A percentile compares a stretch with the other conserved stretches of the same genome.
These are phyloP conservation scores for Fusarium sambucinum DNA, from an alignment of 2,329 filamentous ascomycete genomes.

Conservation along the genomic window DNA sequence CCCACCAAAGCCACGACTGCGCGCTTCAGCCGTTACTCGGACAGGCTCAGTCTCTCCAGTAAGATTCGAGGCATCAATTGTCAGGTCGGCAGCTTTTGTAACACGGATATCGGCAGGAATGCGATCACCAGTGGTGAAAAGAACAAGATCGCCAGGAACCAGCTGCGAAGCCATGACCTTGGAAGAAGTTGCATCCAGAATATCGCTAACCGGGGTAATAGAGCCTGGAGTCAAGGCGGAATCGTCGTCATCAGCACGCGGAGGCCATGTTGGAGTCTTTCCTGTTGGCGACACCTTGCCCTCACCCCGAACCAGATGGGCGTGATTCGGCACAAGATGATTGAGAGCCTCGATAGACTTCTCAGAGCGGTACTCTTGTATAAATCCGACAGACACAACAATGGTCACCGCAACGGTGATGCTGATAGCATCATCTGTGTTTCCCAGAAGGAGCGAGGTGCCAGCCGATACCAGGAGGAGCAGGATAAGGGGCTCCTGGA, in stretches of 20 bases:
- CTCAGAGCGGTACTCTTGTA: constrained; percentile 97
- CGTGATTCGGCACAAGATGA: constrained; percentile 93
- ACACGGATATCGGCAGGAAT: constrained; percentile 97
- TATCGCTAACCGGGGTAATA: constrained; percentile 70
- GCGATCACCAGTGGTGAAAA: constrained; percentile 95
- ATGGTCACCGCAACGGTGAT: constrained; percentile 97
- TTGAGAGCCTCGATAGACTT: constrained; percentile 96
- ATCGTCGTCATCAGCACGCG: constrained; percentile 59
- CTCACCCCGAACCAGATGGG: constrained; percentile 84
- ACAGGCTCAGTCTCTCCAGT: constrained; percentile 98
- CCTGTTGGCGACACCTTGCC: constrained; percentile 49
- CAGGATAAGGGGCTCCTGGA: constrained; percentile 94
- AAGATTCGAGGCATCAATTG: constrained; percentile 95
- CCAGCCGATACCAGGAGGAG: constrained; percentile 90
- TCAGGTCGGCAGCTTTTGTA: constrained; percentile 87
- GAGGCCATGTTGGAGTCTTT: constrained; percentile 63
- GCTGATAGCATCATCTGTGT: constrained; percentile 93
- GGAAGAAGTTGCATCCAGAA: constrained; percentile 78
- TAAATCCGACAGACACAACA: constrained; percentile 93
- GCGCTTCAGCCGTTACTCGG: constrained; percentile 76
- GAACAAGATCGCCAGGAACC: constrained; percentile 90
- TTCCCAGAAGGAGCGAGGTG: constrained; percentile 90
- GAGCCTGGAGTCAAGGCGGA: constrained; percentile 59
- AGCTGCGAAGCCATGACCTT: constrained; percentile 90
- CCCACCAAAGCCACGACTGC: constrained; percentile 48